phyloP scores from a whole-genome alignment of 2,329 filamentous ascomycete genomes.

The Apiospora sp. region DNA sequence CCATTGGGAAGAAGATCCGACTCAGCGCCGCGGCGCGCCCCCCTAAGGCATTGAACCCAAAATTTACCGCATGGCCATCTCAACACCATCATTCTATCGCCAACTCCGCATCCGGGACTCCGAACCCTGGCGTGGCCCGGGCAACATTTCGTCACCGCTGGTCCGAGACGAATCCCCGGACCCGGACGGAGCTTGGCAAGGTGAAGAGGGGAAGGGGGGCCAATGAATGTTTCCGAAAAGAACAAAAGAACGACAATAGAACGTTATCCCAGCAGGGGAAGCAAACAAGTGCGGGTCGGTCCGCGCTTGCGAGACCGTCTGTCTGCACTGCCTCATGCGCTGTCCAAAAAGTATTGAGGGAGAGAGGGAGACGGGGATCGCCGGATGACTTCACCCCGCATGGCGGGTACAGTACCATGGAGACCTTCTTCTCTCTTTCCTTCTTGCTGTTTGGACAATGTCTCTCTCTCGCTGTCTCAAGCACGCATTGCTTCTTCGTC shows the following conservation, averaged over 20 bases:
- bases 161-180: not conserved
- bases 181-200: not conserved
- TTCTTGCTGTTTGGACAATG: not conserved
- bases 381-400: constrained; percentile 10
- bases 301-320: not conserved
- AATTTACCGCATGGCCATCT: not conserved
- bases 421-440: not conserved
- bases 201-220: not conserved
- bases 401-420: not conserved
- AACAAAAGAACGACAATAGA: not conserved
- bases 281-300: not conserved
- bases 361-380: not conserved
- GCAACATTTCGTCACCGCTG: not conserved
- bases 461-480: not conserved
- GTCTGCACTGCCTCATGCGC: constrained; percentile 10
- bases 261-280: not conserved
- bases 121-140: not conserved
- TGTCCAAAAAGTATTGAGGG: not conserved
- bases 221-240: not conserved
- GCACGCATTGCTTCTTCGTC: not conserved
- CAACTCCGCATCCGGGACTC: not conserved
- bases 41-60: not conserved
- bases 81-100: not conserved
- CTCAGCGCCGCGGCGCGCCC: not conserved
- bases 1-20: not conserved